Conservation (phyloP, 106 monocot genomes). For the Dendrobium catenatum region DNA sequence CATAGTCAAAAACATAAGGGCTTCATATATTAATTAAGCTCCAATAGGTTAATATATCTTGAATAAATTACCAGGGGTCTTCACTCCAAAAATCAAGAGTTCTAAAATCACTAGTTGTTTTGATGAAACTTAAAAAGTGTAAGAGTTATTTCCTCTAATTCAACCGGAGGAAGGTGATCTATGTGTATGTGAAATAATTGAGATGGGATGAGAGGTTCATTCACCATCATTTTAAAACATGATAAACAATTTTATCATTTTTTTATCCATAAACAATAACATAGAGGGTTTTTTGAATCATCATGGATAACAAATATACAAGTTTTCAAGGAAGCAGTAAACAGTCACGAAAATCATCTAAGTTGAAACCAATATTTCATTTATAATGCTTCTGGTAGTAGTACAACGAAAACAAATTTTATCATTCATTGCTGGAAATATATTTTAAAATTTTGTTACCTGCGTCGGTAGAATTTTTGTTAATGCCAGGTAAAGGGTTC, state of each 20-base stretch:
- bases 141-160: too few relatives aligned
- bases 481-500: conserved; percentile 17
- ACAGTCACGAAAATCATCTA: background rate
- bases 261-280: background rate
- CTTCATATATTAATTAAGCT: too few relatives aligned
- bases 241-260: background rate
- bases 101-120: too few relatives aligned
- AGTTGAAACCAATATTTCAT: background rate
- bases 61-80: too few relatives aligned
- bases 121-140: too few relatives aligned
- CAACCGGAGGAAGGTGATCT: too few relatives aligned
- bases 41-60: too few relatives aligned
- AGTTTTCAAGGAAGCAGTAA: background rate
- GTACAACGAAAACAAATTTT: background rate
- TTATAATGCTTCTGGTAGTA: background rate
- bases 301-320: background rate
- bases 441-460: conserved; percentile 22
- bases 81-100: too few relatives aligned
- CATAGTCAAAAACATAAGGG: too few relatives aligned
- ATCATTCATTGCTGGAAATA: background rate
- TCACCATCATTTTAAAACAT: too few relatives aligned
- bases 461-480: conserved; percentile 44
- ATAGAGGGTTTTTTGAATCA: background rate
- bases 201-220: too few relatives aligned
- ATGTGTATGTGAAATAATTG: too few relatives aligned